Evolutionary conservation across 495 filamentous ascomycete species (phyloP), one percentile per base, ranked within the genome.

Genomic region (Neurospora sp.): DNA sequence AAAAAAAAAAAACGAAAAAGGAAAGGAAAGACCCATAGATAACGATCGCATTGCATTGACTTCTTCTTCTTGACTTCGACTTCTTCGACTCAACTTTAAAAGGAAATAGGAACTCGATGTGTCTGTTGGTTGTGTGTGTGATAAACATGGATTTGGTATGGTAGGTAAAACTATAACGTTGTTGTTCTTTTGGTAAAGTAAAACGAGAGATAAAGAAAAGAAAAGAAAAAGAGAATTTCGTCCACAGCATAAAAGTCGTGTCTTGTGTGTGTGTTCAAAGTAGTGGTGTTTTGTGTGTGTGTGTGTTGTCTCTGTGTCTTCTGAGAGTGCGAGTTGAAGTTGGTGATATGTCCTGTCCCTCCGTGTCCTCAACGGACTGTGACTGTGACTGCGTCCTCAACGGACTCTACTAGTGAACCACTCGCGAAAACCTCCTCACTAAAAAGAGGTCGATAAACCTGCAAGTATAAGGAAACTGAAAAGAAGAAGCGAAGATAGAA

Each of bases 211-310:
- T n/a, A 42, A 54, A 35, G 14, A 20, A 39, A 46, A 71, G 16
- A 37, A 41, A 31, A 40, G 23, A 42, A 31, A 40, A 5, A 69
- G 31, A 69, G 44, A 73, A 73, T 62, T 69, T 76, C 74, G 71
- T 76, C 38, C 69, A 73, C 39, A 70, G 74, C 74, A 70, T 76
- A 16, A 76, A 69, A 44, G 73, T 70, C 23, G 73, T 59, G 54
- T 37, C 39, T 20, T 69, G 54, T 66, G 54, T 54, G 44, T 59
- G 54, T 66, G 54, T 66, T 66, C 23, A 62, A 31, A 62, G 54
- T 31, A 2, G 31, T 31, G 31, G 31, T 31, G 31, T 31, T 31
- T 7, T 62, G 71, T 39, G 41, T 72, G 31, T 59, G 48, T 27
- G 6, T 62, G 39, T 38, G 31, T 10, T 37, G 16, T 39, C 18